Conservation (phyloP, 345 rosid species). For the Nasturtium officinale region DNA sequence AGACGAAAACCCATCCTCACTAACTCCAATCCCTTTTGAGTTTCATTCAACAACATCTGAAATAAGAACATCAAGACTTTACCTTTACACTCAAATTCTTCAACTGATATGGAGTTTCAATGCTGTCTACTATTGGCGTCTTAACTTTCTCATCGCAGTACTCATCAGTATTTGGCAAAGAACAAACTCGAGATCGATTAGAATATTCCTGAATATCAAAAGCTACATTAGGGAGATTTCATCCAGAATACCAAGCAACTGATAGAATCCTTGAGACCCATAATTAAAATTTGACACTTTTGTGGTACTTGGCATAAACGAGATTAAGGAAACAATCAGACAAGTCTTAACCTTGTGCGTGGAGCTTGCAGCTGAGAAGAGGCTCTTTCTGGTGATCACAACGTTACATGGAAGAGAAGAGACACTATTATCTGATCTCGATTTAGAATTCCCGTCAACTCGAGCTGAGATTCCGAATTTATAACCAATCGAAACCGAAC, state of each 20-base stretch:
- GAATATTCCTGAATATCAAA: constrained; percentile 48
- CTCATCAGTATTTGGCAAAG: constrained; percentile 71
- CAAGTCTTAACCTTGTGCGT: constrained; percentile 50
- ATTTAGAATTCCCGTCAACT: constrained; percentile 40
- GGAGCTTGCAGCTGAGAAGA: constrained; percentile 39
- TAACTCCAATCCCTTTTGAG: neutral
- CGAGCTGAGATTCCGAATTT: constrained; percentile 51
- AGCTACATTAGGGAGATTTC: constrained; percentile 29
- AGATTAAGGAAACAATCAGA: constrained; percentile 5
- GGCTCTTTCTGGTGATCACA: constrained; percentile 44
- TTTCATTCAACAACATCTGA: neutral
- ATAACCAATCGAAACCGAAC: constrained; percentile 51
- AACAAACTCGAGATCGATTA: constrained; percentile 46
- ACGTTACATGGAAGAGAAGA: constrained; percentile 42
- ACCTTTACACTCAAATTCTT: constrained; percentile 78
- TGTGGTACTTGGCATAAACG: neutral
- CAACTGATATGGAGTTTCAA: constrained; percentile 76
- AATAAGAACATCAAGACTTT: constrained; percentile 23
- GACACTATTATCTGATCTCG: constrained; percentile 40
- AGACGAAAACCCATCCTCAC: constrained; percentile 13
- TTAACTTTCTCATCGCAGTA: constrained; percentile 61
- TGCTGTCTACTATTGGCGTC: constrained; percentile 77
- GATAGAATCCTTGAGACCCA: neutral
- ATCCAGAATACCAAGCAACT: neutral
- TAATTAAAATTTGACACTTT: constrained; percentile 3